Percentiles rank a stretch among this genome's conserved stretches.
Evolutionary conservation across 2,329 filamentous ascomycete genomes (phyloP).

Genomic region (Cryphonectria radicalis): DNA sequence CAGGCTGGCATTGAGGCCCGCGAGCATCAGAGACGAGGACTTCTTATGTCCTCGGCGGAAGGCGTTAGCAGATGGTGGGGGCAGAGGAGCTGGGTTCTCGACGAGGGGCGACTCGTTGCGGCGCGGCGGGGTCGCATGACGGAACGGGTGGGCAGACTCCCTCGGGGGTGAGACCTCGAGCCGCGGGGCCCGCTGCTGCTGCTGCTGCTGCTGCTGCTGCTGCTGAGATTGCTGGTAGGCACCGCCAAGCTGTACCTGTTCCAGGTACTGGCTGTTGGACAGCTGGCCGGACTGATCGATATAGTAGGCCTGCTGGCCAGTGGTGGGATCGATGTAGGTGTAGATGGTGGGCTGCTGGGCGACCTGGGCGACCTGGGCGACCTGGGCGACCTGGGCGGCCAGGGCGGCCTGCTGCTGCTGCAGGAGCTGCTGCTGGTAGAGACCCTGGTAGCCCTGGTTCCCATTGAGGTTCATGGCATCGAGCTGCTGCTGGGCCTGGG

Average conservation of each 20-base stretch:
- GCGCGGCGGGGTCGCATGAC: conserved; percentile 70
- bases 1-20: conserved; percentile 54
- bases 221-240: conserved; percentile 52
- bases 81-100: conserved; percentile 68
- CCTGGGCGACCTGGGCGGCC: too few relatives aligned
- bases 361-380: conserved; percentile 66
- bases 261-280: conserved; percentile 33
- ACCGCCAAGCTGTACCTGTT: conserved; percentile 33
- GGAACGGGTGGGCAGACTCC: conserved; percentile 57
- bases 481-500: conserved; percentile 81
- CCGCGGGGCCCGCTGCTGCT: conserved; percentile 66
- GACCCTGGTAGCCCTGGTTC: conserved; percentile 66
- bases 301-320: conserved; percentile 81
- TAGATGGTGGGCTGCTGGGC: conserved; percentile 74
- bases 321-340: conserved; percentile 82
- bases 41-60: conserved; percentile 96
- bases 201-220: conserved; percentile 36
- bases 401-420: conserved; percentile 64
- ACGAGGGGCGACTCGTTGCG: conserved; percentile 68
- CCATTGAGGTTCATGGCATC: conserved; percentile 73
- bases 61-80: conserved; percentile 85
- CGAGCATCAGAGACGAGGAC: conserved; percentile 67
- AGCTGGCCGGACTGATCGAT: conserved; percentile 66
- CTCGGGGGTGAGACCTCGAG: conserved; percentile 83
- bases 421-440: conserved; percentile 49